phyloP scores from a whole-genome alignment of 495 filamentous ascomycete genomes.

The Aspergillus olivimuriae region DNA sequence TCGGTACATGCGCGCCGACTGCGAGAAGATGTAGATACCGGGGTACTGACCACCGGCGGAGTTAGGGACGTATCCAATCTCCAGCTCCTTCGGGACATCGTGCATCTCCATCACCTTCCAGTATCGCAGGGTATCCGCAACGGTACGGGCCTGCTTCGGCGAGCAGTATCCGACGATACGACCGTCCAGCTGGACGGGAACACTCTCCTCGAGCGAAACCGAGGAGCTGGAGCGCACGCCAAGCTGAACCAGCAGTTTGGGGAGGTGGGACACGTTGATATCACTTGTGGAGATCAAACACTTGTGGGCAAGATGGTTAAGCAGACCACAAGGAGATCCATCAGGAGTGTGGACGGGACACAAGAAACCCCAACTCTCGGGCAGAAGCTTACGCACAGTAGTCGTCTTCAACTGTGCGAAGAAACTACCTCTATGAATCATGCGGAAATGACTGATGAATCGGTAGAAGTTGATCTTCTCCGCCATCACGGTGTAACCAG shows the following conservation, averaged over 20 bases:
- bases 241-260: constrained; percentile 64
- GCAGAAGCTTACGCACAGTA: constrained; percentile 87
- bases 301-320: constrained; percentile 95
- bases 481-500: constrained; percentile 92
- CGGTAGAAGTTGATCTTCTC: constrained; percentile 99
- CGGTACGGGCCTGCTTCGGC: constrained; percentile 67
- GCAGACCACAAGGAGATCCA: constrained; percentile 85
- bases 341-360: constrained; percentile 98
- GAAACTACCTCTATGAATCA: constrained; percentile 98
- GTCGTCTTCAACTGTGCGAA: constrained; percentile 97
- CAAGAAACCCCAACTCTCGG: constrained; percentile 96
- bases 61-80: constrained; percentile 86
- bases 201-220: constrained; percentile 68
- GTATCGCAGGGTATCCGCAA: constrained; percentile 77
- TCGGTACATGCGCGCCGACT: constrained; percentile 77
- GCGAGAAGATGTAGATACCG: constrained; percentile 88
- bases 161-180: constrained; percentile 84
- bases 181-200: constrained; percentile 85
- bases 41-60: constrained; percentile 89
- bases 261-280: constrained; percentile 65
- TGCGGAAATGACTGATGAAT: constrained; percentile 98
- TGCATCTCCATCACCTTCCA: constrained; percentile 96
- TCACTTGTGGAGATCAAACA: constrained; percentile 76
- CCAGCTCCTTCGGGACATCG: constrained; percentile 73
- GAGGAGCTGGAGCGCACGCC: constrained; percentile 69